phyloP scores from a whole-genome alignment of 2,329 filamentous ascomycete genomes.

The Colletotrichum sp. region DNA sequence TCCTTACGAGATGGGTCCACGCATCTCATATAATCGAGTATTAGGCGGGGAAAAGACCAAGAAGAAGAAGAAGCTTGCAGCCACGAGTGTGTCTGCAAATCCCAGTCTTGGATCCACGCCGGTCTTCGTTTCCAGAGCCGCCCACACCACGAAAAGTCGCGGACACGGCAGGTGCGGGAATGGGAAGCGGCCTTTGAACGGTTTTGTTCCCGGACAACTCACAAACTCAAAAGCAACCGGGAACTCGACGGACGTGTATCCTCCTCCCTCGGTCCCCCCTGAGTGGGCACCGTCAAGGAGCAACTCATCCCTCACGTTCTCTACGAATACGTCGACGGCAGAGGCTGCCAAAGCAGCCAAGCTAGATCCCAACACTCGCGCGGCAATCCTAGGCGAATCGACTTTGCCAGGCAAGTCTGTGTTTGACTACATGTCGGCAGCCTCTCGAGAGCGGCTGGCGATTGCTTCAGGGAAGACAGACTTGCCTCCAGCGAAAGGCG shows the following conservation, averaged over 20 bases:
- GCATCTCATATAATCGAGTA: constrained; percentile 83
- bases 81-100: constrained; percentile 59
- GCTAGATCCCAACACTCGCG: constrained; percentile 78
- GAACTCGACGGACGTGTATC: constrained; percentile 52
- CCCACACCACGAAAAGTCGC: constrained; percentile 30
- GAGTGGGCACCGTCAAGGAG: constrained; percentile 72
- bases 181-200: constrained; percentile 78
- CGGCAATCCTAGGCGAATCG: constrained; percentile 73
- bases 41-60: constrained; percentile 86
- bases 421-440: constrained; percentile 87
- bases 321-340: constrained; percentile 67
- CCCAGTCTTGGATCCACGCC: constrained; percentile 70
- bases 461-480: constrained; percentile 76
- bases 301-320: not conserved
- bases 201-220: constrained; percentile 74
- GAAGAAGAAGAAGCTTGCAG: constrained; percentile 60
- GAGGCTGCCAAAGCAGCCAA: constrained; percentile 80
- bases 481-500: constrained; percentile 78
- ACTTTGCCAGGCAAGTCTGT: constrained; percentile 90
- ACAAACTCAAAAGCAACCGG: constrained; percentile 50
- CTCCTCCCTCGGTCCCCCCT: constrained; percentile 70
- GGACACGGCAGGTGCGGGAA: constrained; percentile 74
- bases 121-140: constrained; percentile 72
- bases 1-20: constrained; percentile 89
- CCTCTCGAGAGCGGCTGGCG: constrained; percentile 78